These are phyloP conservation scores for Marchantia polymorpha DNA, from an alignment of 225 moss, liverwort and hornwort genomes.

Conservation along the genomic window DNA sequence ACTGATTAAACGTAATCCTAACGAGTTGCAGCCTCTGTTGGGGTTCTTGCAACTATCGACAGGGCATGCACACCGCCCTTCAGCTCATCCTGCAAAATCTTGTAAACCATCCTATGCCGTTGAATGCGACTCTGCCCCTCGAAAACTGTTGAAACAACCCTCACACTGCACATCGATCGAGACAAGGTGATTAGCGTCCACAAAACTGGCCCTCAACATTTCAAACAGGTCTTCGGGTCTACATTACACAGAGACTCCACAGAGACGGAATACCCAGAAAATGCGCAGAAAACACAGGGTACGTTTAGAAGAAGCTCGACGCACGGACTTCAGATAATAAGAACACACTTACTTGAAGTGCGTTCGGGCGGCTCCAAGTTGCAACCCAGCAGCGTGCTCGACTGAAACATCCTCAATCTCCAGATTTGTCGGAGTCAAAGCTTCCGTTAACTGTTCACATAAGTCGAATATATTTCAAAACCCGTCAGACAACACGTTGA, in stretches of 20 bases:
- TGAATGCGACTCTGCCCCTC: constrained; percentile 41
- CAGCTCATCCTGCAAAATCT: constrained; percentile 46
- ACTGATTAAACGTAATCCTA: constrained; percentile 11
- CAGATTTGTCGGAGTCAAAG: constrained; percentile 30
- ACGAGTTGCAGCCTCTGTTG: constrained; percentile 34
- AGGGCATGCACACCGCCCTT: constrained; percentile 43
- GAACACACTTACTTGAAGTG: constrained; percentile 42
- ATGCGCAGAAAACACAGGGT: neutral
- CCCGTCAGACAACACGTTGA: too few relatives aligned
- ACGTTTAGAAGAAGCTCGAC: neutral
- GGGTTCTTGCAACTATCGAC: constrained; percentile 48
- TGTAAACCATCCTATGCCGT: constrained; percentile 42
- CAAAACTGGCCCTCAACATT: neutral
- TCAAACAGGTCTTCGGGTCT: too few relatives aligned
- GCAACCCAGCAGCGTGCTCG: constrained; percentile 36
- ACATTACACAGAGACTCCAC: neutral
- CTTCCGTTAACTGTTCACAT: constrained; percentile 33
- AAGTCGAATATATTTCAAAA: too few relatives aligned
- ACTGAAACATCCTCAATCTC: constrained; percentile 43
- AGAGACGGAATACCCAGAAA: neutral
- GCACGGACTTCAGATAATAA: too few relatives aligned
- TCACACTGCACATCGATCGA: constrained; percentile 34
- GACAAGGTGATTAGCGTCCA: neutral
- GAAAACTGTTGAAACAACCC: constrained; percentile 36
- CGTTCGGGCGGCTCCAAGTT: constrained; percentile 37